phyloP scores from a whole-genome alignment of 441 rosid genomes.

The Brassica hybrid region DNA sequence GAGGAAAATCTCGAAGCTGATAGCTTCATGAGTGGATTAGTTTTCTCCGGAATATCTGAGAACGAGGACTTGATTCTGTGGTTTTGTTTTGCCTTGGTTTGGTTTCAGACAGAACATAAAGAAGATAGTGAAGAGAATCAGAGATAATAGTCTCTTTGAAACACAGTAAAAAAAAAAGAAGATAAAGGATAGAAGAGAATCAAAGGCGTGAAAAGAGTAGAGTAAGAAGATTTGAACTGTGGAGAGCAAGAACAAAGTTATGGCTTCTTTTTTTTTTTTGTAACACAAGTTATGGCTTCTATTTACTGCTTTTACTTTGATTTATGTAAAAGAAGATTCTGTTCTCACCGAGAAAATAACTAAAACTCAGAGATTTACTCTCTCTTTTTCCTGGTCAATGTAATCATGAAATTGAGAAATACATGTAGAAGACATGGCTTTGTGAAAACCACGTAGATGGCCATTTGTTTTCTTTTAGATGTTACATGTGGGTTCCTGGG shows the following conservation, averaged over 20 bases:
- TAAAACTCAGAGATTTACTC: neutral
- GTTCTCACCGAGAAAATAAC: slow-evolving; percentile 34
- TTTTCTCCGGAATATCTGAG: slow-evolving; percentile 5
- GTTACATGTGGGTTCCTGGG: slow-evolving; percentile 30
- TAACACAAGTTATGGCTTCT: slow-evolving; percentile 24
- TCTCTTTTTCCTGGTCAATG: neutral
- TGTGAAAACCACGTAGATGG: slow-evolving; percentile 23
- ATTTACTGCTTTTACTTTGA: slow-evolving; percentile 31
- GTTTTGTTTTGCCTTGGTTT: slow-evolving; percentile 39
- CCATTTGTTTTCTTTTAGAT: slow-evolving; percentile 27
- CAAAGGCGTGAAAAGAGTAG: neutral
- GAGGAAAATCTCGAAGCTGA: slow-evolving; percentile 21
- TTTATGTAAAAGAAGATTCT: slow-evolving; percentile 36
- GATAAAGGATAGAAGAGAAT: neutral
- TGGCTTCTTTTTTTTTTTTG: slow-evolving; percentile 31
- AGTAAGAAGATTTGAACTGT: neutral
- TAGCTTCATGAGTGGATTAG: slow-evolving; percentile 25
- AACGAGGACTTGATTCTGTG: slow-evolving; percentile 34
- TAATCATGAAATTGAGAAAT: neutral
- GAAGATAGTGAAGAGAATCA: slow-evolving; percentile 16
- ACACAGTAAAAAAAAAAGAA: neutral
- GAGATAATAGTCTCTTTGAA: slow-evolving; percentile 13
- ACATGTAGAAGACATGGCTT: slow-evolving; percentile 9
- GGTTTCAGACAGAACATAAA: slow-evolving; percentile 25
- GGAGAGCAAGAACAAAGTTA: slow-evolving; percentile 15